Evolutionary conservation across 2,329 filamentous ascomycete genomes (phyloP), one percentile per base, ranked within the genome.

Genomic region (Ceratocystis huliohia): DNA sequence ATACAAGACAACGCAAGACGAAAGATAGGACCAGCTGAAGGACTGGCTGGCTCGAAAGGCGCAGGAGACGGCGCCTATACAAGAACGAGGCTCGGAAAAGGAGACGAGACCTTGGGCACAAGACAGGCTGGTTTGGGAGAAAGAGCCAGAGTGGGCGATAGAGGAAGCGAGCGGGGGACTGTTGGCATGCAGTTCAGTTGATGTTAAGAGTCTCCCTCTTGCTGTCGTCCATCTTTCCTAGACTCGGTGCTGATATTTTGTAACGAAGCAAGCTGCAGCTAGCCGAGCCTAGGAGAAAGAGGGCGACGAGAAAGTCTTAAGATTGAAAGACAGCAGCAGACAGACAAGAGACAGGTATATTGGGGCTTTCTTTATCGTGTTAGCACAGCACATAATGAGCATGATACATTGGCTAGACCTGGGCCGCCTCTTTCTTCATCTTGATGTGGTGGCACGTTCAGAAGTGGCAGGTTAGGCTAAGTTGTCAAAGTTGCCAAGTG

Each of bases 231-330:
- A 20, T 13, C 7, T 50, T 50, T 6, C n/a, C 46, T 50, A 50
- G 46, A 57, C 53, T 57, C 53, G 53, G 13, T 57, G 28, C 22
- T 57, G 53, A 8, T 57, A n/a, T 17, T 13, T 50, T 28, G 30
- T 28, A 57, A n/a, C 53, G 30, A 57, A 57, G 53, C 13, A 28
- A 41, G 37, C 53, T 57, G 53, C 53, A 57, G 53, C 53, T 57
- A 57, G 53, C 53, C 53, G 53, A 57, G 3, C 25, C 22, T n/a
- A 50, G 46, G 46, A 22, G 46, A 22, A 57, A 3, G 46, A 50
- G 22, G n/a, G 46, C n/a, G 46, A 50, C 46, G 22, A 22, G 46
- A 50, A 22, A n/a, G 22, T 28, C n/a, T 50, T 25, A 22, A 33
- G 53, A 28, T 28, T 15, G 8, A 57, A 28, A 57, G 53, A 57